Evolutionary conservation across 2,329 filamentous ascomycete genomes (phyloP).

Genomic region (Drechslerella dactyloides): DNA sequence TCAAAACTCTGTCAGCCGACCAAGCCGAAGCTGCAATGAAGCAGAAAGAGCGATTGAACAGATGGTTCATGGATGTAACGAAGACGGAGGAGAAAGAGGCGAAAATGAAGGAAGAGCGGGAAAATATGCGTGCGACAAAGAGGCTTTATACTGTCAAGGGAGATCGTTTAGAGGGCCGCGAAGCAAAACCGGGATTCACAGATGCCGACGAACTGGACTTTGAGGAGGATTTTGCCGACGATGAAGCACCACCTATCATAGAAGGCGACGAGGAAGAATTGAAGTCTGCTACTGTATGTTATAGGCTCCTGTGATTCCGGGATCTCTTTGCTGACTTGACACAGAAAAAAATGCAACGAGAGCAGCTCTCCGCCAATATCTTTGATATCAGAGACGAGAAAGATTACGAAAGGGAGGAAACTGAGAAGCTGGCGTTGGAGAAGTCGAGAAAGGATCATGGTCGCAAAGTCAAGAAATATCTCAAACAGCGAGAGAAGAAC

Average conservation of each 20-base stretch:
- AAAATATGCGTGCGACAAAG: slow-evolving; percentile 58
- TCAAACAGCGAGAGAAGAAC: slow-evolving; percentile 64
- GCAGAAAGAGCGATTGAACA: slow-evolving; percentile 75
- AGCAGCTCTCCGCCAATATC: slow-evolving; percentile 69
- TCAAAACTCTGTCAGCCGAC: slow-evolving; percentile 78
- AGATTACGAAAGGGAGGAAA: slow-evolving; percentile 67
- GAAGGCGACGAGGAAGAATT: slow-evolving; percentile 69
- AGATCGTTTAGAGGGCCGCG: slow-evolving; percentile 57
- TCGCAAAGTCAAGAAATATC: slow-evolving; percentile 61
- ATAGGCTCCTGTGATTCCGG: not conserved
- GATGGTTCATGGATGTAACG: slow-evolving; percentile 75
- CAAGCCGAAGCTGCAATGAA: slow-evolving; percentile 84
- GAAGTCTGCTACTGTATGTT: slow-evolving; percentile 60
- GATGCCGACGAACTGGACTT: slow-evolving; percentile 72
- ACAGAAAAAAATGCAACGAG: slow-evolving; percentile 64
- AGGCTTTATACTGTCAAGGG: slow-evolving; percentile 61
- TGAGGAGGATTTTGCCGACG: slow-evolving; percentile 72
- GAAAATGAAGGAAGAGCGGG: slow-evolving; percentile 67
- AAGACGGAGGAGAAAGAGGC: slow-evolving; percentile 62
- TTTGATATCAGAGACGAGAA: slow-evolving; percentile 66
- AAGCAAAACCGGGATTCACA: slow-evolving; percentile 59
- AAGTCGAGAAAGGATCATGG: slow-evolving; percentile 60
- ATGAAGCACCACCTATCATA: slow-evolving; percentile 65
- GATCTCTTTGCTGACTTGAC: not conserved
- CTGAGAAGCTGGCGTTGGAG: slow-evolving; percentile 64